phyloP scores from a whole-genome alignment of 345 rosid genomes.

The Salix arbutifolia region DNA sequence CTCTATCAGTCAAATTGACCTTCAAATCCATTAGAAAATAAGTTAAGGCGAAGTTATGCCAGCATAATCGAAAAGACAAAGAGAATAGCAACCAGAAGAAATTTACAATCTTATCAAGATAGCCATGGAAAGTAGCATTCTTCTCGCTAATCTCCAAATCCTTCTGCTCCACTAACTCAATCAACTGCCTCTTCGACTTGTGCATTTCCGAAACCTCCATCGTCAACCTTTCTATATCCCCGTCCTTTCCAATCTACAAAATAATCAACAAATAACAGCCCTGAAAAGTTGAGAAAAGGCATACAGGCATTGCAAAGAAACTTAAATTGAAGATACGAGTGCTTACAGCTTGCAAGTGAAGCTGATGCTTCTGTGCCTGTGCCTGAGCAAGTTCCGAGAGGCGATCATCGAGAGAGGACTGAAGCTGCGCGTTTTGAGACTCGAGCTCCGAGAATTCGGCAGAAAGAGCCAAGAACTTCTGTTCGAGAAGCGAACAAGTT shows the following conservation, averaged over 20 bases:
- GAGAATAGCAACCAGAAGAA: neutral
- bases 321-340: neutral
- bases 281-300: neutral
- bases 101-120: slow-evolving; percentile 80
- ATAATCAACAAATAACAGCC: neutral
- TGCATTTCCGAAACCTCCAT: slow-evolving; percentile 66
- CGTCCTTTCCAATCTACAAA: slow-evolving; percentile 76
- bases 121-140: slow-evolving; percentile 59
- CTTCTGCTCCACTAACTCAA: slow-evolving; percentile 77
- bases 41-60: neutral
- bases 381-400: slow-evolving; percentile 61
- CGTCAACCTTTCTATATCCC: slow-evolving; percentile 68
- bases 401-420: slow-evolving; percentile 62
- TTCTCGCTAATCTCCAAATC: slow-evolving; percentile 77
- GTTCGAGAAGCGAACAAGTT: slow-evolving; percentile 90
- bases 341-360: slow-evolving; percentile 61
- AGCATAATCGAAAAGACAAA: neutral
- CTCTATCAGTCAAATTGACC: slow-evolving; percentile 63
- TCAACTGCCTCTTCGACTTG: slow-evolving; percentile 81
- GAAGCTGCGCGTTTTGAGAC: slow-evolving; percentile 58
- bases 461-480: slow-evolving; percentile 75
- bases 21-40: slow-evolving; percentile 23
- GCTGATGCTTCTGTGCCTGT: slow-evolving; percentile 80
- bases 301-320: neutral
- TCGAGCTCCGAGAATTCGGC: slow-evolving; percentile 59